phyloP scores from a whole-genome alignment of 129 eudicot genomes.

The Pulicaria dysenterica region DNA sequence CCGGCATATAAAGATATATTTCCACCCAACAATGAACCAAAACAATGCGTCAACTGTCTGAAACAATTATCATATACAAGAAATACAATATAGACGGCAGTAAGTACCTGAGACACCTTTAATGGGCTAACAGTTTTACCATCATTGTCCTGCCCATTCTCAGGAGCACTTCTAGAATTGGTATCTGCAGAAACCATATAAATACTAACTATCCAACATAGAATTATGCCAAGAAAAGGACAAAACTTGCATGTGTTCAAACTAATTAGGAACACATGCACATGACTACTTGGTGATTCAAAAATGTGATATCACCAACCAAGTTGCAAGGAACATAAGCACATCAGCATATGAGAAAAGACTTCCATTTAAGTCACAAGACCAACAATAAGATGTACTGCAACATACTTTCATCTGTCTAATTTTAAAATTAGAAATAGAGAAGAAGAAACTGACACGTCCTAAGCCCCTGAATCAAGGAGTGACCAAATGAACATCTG shows the following conservation, averaged over 20 bases:
- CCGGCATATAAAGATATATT: neutral
- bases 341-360: neutral
- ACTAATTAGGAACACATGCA: neutral
- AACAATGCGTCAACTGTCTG: neutral
- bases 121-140: constrained; percentile 38
- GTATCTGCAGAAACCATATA: constrained; percentile 46
- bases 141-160: constrained; percentile 38
- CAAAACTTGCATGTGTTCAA: neutral
- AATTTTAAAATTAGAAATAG: no score
- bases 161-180: constrained; percentile 49
- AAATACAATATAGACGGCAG: neutral
- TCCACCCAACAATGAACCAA: neutral
- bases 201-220: neutral
- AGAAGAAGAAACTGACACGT: no score
- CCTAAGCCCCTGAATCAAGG: no score
- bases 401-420: neutral
- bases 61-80: neutral
- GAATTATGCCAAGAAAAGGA: neutral
- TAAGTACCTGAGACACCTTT: constrained; percentile 41
- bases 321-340: constrained; percentile 12
- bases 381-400: neutral
- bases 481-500: no score
- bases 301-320: neutral
- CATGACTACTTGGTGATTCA: neutral
- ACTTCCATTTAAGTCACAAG: neutral